A percentile compares a stretch with the other conserved stretches of the same genome.
Evolutionary conservation across 2,329 filamentous ascomycete genomes (phyloP).

Genomic region (Alternaria atra): DNA sequence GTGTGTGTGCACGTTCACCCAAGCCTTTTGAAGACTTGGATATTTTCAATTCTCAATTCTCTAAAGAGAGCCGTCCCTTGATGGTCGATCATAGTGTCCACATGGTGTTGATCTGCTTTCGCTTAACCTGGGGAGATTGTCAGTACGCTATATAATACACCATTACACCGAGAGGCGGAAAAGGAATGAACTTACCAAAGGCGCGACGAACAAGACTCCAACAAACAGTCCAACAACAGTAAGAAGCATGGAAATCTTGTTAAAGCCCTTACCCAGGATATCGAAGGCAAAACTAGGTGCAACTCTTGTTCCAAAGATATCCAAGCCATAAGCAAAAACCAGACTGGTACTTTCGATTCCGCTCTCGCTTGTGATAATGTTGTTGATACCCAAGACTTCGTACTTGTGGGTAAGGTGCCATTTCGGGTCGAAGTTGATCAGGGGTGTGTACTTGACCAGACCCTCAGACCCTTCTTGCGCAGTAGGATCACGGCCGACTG

Average conservation of each 20-base stretch:
- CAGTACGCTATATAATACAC: conserved; percentile 16
- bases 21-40: background rate
- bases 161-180: background rate
- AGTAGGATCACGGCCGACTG: conserved; percentile 83
- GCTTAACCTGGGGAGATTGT: conserved; percentile 53
- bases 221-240: conserved; percentile 83
- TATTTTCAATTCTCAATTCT: background rate
- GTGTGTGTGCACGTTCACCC: background rate
- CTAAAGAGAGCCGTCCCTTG: background rate
- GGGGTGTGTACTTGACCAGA: conserved; percentile 76
- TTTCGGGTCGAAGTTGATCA: conserved; percentile 84
- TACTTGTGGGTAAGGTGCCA: conserved; percentile 82
- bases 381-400: conserved; percentile 78
- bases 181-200: conserved; percentile 70
- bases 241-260: conserved; percentile 82
- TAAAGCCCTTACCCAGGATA: conserved; percentile 91
- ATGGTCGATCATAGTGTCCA: conserved; percentile 60
- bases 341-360: conserved; percentile 91
- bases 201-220: conserved; percentile 80
- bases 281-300: conserved; percentile 93
- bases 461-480: conserved; percentile 84
- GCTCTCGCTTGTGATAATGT: conserved; percentile 78
- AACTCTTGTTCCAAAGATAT: conserved; percentile 86
- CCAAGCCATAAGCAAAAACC: conserved; percentile 85
- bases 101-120: conserved; percentile 73